Conservation (phyloP, 352 stramenopile genomes). For the Sclerospora graminicola region DNA sequence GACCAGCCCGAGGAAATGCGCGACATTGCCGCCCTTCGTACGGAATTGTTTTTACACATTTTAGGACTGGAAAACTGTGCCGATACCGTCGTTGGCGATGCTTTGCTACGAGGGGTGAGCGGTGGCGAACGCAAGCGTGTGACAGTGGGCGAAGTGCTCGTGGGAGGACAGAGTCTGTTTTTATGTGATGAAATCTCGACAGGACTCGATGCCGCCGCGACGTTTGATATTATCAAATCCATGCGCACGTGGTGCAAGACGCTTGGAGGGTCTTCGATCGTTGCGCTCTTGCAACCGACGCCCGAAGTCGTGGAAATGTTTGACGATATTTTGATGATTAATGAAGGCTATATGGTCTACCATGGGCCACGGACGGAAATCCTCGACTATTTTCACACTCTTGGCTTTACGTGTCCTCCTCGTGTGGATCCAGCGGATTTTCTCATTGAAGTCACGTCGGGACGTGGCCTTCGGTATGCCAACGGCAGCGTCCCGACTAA, state of each 20-base stretch:
- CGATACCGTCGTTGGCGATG: conserved; percentile 91
- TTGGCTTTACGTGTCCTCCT: conserved; percentile 62
- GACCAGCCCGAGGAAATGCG: conserved; percentile 64
- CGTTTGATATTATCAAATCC: conserved; percentile 44
- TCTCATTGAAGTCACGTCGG: conserved; percentile 57
- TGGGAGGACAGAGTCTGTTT: conserved; percentile 45
- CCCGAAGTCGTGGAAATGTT: conserved; percentile 93
- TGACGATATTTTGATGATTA: conserved; percentile 92
- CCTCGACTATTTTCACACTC: conserved; percentile 74
- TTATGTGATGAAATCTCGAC: conserved; percentile 72
- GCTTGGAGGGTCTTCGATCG: conserved; percentile 22
- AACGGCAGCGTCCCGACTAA: conserved; percentile 24
- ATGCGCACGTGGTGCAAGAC: conserved; percentile 38
- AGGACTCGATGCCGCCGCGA: conserved; percentile 45
- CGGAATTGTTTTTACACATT: conserved; percentile 63
- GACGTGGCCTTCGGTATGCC: conserved; percentile 35
- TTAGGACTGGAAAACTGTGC: conserved; percentile 84
- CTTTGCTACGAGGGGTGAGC: conserved; percentile 75
- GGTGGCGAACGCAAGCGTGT: conserved; percentile 83
- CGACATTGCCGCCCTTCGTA: conserved; percentile 54
- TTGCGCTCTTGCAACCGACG: conserved; percentile 33
- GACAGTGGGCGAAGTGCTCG: conserved; percentile 65
- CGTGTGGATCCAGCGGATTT: conserved; percentile 61
- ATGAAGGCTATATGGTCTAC: conserved; percentile 90
- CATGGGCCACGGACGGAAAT: conserved; percentile 75